A percentile compares a stretch with the other conserved stretches of the same genome.
phyloP scores from a whole-genome alignment of 371 early-diverging fungal genomes.

The Rhizopus delemar region DNA sequence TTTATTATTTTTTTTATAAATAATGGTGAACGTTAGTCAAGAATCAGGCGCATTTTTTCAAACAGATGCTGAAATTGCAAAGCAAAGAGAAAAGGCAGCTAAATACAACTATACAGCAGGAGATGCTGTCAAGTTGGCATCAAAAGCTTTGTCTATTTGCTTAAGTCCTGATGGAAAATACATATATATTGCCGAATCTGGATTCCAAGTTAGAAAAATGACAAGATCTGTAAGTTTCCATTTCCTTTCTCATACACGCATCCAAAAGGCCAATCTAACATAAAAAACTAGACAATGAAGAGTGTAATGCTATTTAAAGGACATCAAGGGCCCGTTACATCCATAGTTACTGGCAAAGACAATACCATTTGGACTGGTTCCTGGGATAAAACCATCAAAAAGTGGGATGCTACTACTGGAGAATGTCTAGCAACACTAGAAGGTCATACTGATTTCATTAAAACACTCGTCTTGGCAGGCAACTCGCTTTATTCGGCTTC shows the following conservation, averaged over 20 bases:
- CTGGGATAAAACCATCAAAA: conserved; percentile 79
- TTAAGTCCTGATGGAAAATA: conserved; percentile 29
- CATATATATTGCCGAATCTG: conserved; percentile 66
- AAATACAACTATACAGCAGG: conserved; percentile 70
- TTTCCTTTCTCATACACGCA: not conserved
- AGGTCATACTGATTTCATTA: conserved; percentile 77
- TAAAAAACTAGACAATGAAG: conserved; percentile 60
- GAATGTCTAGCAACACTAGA: conserved; percentile 55
- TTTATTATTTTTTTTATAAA: not conserved
- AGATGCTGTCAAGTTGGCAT: conserved; percentile 57
- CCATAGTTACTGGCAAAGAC: conserved; percentile 52
- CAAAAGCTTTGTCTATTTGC: conserved; percentile 65
- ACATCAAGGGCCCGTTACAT: conserved; percentile 83
- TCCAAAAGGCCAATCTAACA: not conserved
- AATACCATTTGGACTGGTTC: conserved; percentile 69
- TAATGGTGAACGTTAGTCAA: conserved; percentile 55
- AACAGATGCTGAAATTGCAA: conserved; percentile 70
- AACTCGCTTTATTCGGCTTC: conserved; percentile 67
- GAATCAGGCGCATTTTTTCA: conserved; percentile 78
- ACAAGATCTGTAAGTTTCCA: conserved; percentile 48
- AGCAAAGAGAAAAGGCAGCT: conserved; percentile 54
- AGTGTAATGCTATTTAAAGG: conserved; percentile 66
- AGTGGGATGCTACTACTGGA: conserved; percentile 68
- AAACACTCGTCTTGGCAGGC: conserved; percentile 56
- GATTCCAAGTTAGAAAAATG: conserved; percentile 57